A percentile compares a stretch with the other conserved stretches of the same genome.
Evolutionary conservation across 2,329 filamentous ascomycete species (phyloP).

Genomic region (Fusarium redolens): DNA sequence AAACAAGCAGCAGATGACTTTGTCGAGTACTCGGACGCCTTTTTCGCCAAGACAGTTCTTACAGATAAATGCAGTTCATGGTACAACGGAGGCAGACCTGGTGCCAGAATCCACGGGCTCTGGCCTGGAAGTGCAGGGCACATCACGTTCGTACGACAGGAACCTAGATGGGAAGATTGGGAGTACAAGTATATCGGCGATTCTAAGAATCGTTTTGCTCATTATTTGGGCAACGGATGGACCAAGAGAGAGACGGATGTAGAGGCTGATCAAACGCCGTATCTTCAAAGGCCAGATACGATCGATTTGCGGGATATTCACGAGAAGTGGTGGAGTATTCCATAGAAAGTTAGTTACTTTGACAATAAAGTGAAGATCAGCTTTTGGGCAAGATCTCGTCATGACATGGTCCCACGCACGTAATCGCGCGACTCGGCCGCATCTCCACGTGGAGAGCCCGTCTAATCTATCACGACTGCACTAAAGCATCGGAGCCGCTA

Average conservation of each 20-base stretch:
- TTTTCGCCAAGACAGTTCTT: slow-evolving; percentile 66
- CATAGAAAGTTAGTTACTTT: slow-evolving; percentile 28
- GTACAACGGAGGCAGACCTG: slow-evolving; percentile 75
- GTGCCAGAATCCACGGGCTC: slow-evolving; percentile 72
- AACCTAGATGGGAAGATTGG: slow-evolving; percentile 68
- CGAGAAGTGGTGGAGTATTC: slow-evolving; percentile 73
- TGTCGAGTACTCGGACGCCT: slow-evolving; percentile 67
- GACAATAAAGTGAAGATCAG: not conserved
- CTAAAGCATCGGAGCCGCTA: slow-evolving; percentile 17
- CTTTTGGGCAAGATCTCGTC: slow-evolving; percentile 1
- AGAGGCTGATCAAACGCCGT: slow-evolving; percentile 70
- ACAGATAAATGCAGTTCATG: slow-evolving; percentile 75
- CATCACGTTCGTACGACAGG: slow-evolving; percentile 65
- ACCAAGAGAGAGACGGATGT: slow-evolving; percentile 68
- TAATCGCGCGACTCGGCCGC: slow-evolving; percentile 13
- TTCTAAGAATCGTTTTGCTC: slow-evolving; percentile 65
- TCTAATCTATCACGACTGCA: not conserved
- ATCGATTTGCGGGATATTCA: slow-evolving; percentile 72
- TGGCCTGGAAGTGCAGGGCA: slow-evolving; percentile 77
- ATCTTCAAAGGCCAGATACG: slow-evolving; percentile 66
- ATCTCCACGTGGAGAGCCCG: slow-evolving; percentile 19
- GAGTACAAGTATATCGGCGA: slow-evolving; percentile 59
- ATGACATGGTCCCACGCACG: slow-evolving; percentile 34
- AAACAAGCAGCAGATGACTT: slow-evolving; percentile 73
- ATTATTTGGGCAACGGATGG: slow-evolving; percentile 75